phyloP scores from a whole-genome alignment of 805 yeast species.

The Komagataella kurtzmanii region DNA sequence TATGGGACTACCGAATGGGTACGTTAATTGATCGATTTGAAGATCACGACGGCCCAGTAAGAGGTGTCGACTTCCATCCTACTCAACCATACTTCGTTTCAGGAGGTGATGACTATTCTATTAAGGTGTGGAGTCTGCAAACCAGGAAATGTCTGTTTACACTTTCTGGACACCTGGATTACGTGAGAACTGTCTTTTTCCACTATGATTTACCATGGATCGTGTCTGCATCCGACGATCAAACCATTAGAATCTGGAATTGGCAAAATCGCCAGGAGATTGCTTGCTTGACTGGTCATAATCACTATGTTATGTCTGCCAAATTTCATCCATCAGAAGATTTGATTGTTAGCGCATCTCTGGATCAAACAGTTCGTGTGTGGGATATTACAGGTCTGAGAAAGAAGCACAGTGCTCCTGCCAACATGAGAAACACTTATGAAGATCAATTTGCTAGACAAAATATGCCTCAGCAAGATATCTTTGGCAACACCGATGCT shows the following conservation, averaged over 20 bases:
- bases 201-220: conserved; percentile 97
- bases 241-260: conserved; percentile 97
- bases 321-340: conserved; percentile 95
- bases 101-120: conserved; percentile 93
- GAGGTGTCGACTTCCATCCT: conserved; percentile 93
- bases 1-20: conserved; percentile 99
- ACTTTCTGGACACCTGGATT: conserved; percentile 87
- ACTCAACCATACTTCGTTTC: conserved; percentile 95
- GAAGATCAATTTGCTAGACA: conserved; percentile 44
- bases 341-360: conserved; percentile 85
- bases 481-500: conserved; percentile 89
- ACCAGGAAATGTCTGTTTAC: conserved; percentile 88
- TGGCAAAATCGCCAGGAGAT: conserved; percentile 98
- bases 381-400: conserved; percentile 97
- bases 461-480: conserved; percentile 75
- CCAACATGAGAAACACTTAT: conserved; percentile 25
- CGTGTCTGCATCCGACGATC: conserved; percentile 92
- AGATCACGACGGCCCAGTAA: conserved; percentile 97
- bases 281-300: conserved; percentile 95
- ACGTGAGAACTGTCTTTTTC: conserved; percentile 86
- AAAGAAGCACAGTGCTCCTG: conserved; percentile 81
- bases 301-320: conserved; percentile 96
- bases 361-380: conserved; percentile 97
- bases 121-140: conserved; percentile 92
- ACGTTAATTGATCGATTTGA: conserved; percentile 91